Percentiles rank a stretch among this genome's conserved stretches.
Evolutionary conservation across 345 rosid species (phyloP).

Genomic region (Gossypium mustelinum): DNA sequence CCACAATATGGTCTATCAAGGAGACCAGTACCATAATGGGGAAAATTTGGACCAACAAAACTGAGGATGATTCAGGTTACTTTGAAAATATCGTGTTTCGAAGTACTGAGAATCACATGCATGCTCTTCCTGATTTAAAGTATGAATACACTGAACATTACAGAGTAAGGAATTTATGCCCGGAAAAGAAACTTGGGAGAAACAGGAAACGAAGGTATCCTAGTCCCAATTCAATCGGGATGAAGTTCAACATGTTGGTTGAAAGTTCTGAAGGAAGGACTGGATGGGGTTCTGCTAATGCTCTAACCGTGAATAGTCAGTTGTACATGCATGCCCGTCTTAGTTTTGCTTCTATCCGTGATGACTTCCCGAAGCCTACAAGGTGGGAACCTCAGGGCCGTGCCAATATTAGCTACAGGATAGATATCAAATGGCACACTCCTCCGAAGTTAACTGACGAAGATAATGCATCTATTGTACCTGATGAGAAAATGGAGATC

Average conservation of each 20-base stretch:
- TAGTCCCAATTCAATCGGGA: conserved; percentile 27
- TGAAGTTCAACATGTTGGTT: conserved; percentile 30
- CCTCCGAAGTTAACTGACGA: neutral
- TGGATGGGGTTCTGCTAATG: conserved; percentile 31
- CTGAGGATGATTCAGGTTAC: conserved; percentile 31
- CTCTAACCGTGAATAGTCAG: conserved; percentile 32
- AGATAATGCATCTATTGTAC: neutral
- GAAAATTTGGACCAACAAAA: conserved; percentile 28
- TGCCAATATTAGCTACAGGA: conserved; percentile 29
- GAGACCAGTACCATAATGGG: conserved; percentile 27
- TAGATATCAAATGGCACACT: conserved; percentile 18
- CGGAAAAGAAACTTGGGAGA: neutral
- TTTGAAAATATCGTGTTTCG: conserved; percentile 25
- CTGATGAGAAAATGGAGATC: conserved; percentile 16
- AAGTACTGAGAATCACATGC: neutral
- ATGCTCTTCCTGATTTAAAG: neutral
- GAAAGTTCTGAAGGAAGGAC: conserved; percentile 15
- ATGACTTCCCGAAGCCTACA: neutral
- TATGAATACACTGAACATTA: too few relatives aligned
- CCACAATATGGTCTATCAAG: conserved; percentile 31
- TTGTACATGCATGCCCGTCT: neutral
- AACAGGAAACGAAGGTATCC: conserved; percentile 33
- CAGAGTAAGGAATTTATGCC: too few relatives aligned
- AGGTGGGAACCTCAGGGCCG: conserved; percentile 1
- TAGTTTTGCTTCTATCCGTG: neutral